These are phyloP conservation scores for Kalaharituber pfeilii DNA, from an alignment of 2,329 filamentous ascomycete species.

Conservation along the genomic window DNA sequence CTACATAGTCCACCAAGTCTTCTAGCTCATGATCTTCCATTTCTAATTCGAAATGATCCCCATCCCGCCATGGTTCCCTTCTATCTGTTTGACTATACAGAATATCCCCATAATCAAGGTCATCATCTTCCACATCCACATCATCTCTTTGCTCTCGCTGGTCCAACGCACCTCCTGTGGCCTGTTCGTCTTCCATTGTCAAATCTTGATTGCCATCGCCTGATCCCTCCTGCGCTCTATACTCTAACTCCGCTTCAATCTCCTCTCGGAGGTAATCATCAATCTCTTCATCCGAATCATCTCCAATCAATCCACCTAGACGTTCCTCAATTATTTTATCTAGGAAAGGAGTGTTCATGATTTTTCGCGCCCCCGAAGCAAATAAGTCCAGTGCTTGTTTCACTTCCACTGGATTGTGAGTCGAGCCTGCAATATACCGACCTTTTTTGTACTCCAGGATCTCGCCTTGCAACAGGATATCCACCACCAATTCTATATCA, in stretches of 20 bases:
- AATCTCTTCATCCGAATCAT: neutral
- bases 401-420: neutral
- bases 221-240: neutral
- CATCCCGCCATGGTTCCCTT: neutral
- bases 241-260: neutral
- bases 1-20: neutral
- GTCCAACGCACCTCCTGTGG: neutral
- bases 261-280: neutral
- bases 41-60: neutral
- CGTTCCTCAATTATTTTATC: neutral
- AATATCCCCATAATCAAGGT: neutral
- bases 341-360: too few relatives aligned
- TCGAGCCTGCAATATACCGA: neutral
- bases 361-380: too few relatives aligned
- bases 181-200: neutral
- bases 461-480: neutral
- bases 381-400: neutral
- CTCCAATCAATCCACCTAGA: neutral
- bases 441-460: neutral
- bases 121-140: neutral
- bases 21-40: neutral
- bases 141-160: neutral
- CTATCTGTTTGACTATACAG: neutral
- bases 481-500: neutral
- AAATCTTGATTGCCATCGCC: neutral